phyloP scores from a whole-genome alignment of 192 early-diverging fungal genomes.

The Podila minutissima region DNA sequence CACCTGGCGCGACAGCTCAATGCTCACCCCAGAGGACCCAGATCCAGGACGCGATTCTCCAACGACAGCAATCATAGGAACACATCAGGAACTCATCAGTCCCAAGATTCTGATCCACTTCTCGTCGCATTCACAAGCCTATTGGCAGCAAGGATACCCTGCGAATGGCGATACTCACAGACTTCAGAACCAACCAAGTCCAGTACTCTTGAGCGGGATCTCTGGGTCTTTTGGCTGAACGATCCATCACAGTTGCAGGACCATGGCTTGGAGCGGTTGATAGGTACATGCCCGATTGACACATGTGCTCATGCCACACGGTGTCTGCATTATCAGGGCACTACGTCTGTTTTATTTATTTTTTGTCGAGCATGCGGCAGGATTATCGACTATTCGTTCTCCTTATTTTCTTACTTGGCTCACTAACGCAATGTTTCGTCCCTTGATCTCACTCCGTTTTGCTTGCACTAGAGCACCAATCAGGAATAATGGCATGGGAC shows the following conservation, averaged over 20 bases:
- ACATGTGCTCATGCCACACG: neutral
- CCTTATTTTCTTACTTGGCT: too few species aligned
- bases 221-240: constrained; percentile 49
- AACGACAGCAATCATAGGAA: neutral
- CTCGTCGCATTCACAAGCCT: constrained; percentile 32
- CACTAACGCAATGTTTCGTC: too few species aligned
- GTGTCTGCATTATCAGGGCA: too few species aligned
- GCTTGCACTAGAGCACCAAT: constrained; percentile 26
- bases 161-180: constrained; percentile 38
- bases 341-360: too few species aligned
- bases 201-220: constrained; percentile 9
- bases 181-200: neutral
- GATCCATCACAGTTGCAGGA: constrained; percentile 29
- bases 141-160: constrained; percentile 32
- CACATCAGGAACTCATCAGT: neutral
- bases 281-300: constrained; percentile 11
- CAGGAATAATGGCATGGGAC: constrained; percentile 42
- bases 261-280: constrained; percentile 33
- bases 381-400: too few species aligned
- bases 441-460: neutral
- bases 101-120: constrained; percentile 35
- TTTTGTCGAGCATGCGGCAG: too few species aligned
- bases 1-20: constrained; percentile 33
- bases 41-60: constrained; percentile 4
- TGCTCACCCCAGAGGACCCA: constrained; percentile 13